Conservation (phyloP, 2,329 filamentous ascomycete species). For the Diplocarpon mali region DNA sequence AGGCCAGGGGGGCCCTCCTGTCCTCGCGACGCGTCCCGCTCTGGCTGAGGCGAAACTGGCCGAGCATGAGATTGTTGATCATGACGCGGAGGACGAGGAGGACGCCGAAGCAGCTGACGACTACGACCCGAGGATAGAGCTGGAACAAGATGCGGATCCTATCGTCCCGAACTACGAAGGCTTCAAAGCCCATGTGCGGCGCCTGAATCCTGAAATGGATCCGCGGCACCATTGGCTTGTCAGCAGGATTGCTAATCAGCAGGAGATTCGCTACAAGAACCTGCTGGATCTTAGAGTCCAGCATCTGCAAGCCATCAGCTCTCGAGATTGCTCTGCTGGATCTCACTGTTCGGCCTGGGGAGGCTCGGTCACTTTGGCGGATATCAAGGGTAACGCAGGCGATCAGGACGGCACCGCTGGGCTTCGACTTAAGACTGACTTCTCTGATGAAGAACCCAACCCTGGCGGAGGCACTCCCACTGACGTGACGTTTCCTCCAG, state of each 20-base stretch:
- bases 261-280: slow-evolving; percentile 67
- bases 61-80: slow-evolving; percentile 28
- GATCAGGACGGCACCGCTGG: slow-evolving; percentile 46
- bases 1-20: slow-evolving; percentile 45
- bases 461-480: slow-evolving; percentile 57
- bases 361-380: slow-evolving; percentile 52
- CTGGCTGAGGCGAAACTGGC: slow-evolving; percentile 20
- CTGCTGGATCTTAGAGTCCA: slow-evolving; percentile 60
- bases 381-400: slow-evolving; percentile 47
- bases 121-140: slow-evolving; percentile 48
- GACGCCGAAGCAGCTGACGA: slow-evolving; percentile 54
- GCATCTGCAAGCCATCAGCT: slow-evolving; percentile 51
- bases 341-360: slow-evolving; percentile 54
- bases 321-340: slow-evolving; percentile 47
- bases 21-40: slow-evolving; percentile 39
- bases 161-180: slow-evolving; percentile 65
- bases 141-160: slow-evolving; percentile 48
- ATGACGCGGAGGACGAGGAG: slow-evolving; percentile 44
- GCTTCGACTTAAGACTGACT: slow-evolving; percentile 43
- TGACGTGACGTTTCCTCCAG: slow-evolving; percentile 63
- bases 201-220: slow-evolving; percentile 63
- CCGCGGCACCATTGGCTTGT: slow-evolving; percentile 51
- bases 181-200: slow-evolving; percentile 63
- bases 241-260: slow-evolving; percentile 73
- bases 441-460: slow-evolving; percentile 51